These are phyloP conservation scores for Hirsutella thompsonii DNA, from an alignment of 2,329 filamentous ascomycete genomes.

Conservation along the genomic window DNA sequence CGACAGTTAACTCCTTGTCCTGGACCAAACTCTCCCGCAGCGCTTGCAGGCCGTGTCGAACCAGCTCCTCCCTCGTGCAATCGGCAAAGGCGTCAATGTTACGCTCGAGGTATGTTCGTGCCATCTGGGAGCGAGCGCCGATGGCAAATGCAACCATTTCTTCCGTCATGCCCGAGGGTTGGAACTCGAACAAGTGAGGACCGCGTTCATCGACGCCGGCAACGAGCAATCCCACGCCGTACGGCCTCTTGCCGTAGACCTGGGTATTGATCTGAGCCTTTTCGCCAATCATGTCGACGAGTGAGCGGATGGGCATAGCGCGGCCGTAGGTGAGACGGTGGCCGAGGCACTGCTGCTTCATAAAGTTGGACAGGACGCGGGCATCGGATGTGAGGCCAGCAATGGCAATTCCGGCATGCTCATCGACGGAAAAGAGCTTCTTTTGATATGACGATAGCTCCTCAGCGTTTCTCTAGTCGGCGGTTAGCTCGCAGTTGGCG, in stretches of 20 bases:
- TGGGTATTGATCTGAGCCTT: conserved; percentile 97
- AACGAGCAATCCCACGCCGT: conserved; percentile 86
- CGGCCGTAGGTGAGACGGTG: conserved; percentile 94
- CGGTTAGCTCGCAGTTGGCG: not conserved
- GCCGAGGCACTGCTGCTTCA: conserved; percentile 97
- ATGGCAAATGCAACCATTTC: conserved; percentile 97
- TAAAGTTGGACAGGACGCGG: conserved; percentile 98
- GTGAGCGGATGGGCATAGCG: conserved; percentile 76
- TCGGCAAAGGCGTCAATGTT: conserved; percentile 74
- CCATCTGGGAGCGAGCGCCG: conserved; percentile 93
- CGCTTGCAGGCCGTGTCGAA: conserved; percentile 79
- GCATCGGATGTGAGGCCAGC: conserved; percentile 95
- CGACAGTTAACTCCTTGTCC: conserved; percentile 93
- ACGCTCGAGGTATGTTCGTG: conserved; percentile 88
- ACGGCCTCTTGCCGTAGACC: conserved; percentile 90
- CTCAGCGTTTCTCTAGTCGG: conserved; percentile 79
- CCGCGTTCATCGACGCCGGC: conserved; percentile 89
- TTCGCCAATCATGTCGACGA: conserved; percentile 86
- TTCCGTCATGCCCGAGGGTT: conserved; percentile 88
- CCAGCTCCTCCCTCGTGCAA: conserved; percentile 69
- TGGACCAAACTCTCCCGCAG: conserved; percentile 92
- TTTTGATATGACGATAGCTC: conserved; percentile 99
- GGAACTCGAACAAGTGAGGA: conserved; percentile 96
- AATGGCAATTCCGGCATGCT: conserved; percentile 89
- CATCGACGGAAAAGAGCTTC: conserved; percentile 95